These are phyloP conservation scores for Chlorella sp. DNA, from an alignment of 139 green algal genomes.

Conservation along the genomic window DNA sequence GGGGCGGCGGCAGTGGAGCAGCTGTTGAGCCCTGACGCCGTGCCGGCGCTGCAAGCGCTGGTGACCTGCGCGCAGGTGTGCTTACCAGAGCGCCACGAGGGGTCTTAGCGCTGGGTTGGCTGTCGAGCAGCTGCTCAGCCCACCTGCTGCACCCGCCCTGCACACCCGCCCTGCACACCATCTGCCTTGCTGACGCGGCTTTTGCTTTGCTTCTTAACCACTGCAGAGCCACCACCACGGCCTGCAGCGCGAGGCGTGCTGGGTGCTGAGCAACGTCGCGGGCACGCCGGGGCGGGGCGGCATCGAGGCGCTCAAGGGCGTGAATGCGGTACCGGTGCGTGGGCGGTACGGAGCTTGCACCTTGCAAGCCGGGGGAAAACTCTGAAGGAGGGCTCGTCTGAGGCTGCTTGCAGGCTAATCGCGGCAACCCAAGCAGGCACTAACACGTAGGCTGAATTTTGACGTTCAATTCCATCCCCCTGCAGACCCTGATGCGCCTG, in stretches of 20 bases:
- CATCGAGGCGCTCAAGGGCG: constrained; percentile 33
- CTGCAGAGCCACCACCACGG: constrained; percentile 40
- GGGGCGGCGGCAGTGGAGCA: neutral
- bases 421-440: too few relatives aligned
- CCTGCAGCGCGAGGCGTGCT: constrained; percentile 47
- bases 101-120: neutral
- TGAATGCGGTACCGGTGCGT: constrained; percentile 20
- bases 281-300: constrained; percentile 18
- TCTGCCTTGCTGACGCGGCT: neutral
- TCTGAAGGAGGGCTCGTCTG: too few relatives aligned
- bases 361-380: neutral
- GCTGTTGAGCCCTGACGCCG: constrained; percentile 28
- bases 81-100: too few relatives aligned
- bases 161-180: too few relatives aligned
- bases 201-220: neutral
- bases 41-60: constrained; percentile 28
- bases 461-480: neutral
- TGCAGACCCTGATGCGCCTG: constrained; percentile 36
- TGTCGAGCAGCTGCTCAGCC: neutral
- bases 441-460: too few relatives aligned
- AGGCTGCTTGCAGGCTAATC: too few relatives aligned
- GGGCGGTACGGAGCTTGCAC: neutral
- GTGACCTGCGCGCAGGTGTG: constrained; percentile 20
- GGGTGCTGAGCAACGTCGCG: constrained; percentile 43
- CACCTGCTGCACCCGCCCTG: neutral